Evolutionary conservation across 306 rosid genomes (phyloP), one percentile per base, ranked within the genome.

Genomic region (Vigna reflexopilosa): DNA sequence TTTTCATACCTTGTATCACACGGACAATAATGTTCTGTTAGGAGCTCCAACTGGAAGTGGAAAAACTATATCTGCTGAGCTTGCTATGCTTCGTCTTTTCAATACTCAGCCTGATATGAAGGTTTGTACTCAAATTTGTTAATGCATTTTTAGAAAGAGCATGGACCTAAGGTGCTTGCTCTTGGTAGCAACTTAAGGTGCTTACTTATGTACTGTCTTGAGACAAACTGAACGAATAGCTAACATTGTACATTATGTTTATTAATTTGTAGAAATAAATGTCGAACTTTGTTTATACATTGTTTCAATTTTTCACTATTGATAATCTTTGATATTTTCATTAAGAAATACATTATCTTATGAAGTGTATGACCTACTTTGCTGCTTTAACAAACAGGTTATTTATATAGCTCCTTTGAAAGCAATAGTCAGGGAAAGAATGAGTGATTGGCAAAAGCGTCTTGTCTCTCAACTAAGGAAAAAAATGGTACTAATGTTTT

Each of bases 31-130:
- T 87, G 91, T 94, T 81, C 93, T 94, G 24, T 83, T 94, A 62
- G 98, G 98, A 82, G 98, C 97, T 86, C 98, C 98, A 54, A 92
- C 98, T 77, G 98, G 98, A 58, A 94, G 98, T 90, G 98, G 98
- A 72, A 94, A 94, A 84, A 94, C 98, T 68, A 92, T 94, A 84
- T 94, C 98, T 77, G 98, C 98, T 28, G 98, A 94, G 89, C 98
- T 94, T 81, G 98, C 98, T 64, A 94, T 92, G 90, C 92, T 92
- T 83, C 98, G 59, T 56, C 97, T 94, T 72, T 94, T 94, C 85
- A 90, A 86, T 70, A 88, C 97, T 14, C 97, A 90, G 81, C 92
- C 98, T 81, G 97, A 92, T 86, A 92, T 94, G 98, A 94, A 94
- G 98, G 97, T 94, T 76, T 72, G 79, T 17, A 45, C 70, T 32